Base-by-base conservation (phyloP, 768 basidiomycete genomes). In the Boletus reticuloceps region DNA sequence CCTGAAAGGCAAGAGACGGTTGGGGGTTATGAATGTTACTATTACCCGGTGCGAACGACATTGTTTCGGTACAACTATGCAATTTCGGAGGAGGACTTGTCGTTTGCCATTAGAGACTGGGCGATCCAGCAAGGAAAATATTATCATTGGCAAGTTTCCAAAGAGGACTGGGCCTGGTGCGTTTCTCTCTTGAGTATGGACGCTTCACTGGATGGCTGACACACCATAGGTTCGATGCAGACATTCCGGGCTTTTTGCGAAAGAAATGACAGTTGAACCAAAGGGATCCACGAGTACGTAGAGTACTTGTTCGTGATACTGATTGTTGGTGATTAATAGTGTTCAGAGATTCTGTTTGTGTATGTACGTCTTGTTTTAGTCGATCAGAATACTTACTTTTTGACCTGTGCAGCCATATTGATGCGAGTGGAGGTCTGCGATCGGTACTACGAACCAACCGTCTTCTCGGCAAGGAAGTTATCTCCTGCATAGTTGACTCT, bases 1-100 rank as follows among this genome's bases (percentile, higher is more conserved):
- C 2, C 1, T 20, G 1, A 0, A 3, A 5, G 13, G 4, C 1
- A 1, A 0, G 2, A 10, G 1, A 14, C 14, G 34, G 34, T 36
- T 6, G 14, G 14, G 12, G 32, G 43, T 3, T 58, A 43, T 25
- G 48, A 54, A 1, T 49, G 45, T 5, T 20, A 44, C 8, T 44
- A 52, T 22, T 37, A 56, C 16, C 46, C 41, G 11, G 4, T 68
- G 8, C 48, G 44, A 39, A 22, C 60, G 36, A 68, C 67, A 0
- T 2, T 70, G 13, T 63, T 70, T 56, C 63, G 67, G 10, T 70
- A 69, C 47, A 63, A 61, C 14, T 68, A 65, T 34, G 42, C 47
- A n/a, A 38, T 68, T 2, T 59, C 66, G 14, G 51, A 61, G 17
- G 49, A 63, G 19, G 4, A 13, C 2, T 19, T 58, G 51, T 29